phyloP scores from a whole-genome alignment of 2,329 filamentous ascomycete genomes.

The Aspergillus sp. region DNA sequence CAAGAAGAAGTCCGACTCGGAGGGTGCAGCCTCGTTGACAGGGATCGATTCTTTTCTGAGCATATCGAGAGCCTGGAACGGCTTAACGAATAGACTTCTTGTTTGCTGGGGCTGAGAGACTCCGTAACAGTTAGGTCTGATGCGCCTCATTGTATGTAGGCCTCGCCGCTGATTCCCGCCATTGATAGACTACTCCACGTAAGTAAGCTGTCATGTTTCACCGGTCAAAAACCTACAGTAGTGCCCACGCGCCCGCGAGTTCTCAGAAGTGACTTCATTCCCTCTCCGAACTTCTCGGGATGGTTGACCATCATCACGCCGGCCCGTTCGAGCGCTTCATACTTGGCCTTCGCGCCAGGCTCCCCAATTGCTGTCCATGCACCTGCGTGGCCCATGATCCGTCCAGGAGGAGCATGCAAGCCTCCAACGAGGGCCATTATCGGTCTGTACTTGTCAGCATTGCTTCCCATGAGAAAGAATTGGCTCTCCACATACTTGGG shows the following conservation, averaged over 20 bases:
- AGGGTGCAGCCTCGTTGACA: constrained; percentile 40
- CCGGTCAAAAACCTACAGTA: constrained; percentile 21
- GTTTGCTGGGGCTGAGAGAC: constrained; percentile 7
- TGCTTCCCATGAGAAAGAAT: not conserved
- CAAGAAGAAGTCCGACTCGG: constrained; percentile 53
- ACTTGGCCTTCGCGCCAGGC: constrained; percentile 65
- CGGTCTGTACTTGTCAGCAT: constrained; percentile 52
- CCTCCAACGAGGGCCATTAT: constrained; percentile 73
- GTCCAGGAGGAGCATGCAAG: constrained; percentile 61
- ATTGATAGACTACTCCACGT: constrained; percentile 20
- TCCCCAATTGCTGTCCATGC: constrained; percentile 70
- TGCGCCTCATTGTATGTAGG: constrained; percentile 51
- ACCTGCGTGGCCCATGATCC: constrained; percentile 78
- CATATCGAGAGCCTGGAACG: constrained; percentile 57
- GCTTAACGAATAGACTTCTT: constrained; percentile 58
- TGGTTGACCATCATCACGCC: constrained; percentile 73
- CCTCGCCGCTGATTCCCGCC: constrained; percentile 48
- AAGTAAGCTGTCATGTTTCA: not conserved
- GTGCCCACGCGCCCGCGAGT: constrained; percentile 33
- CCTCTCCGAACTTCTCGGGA: constrained; percentile 71
- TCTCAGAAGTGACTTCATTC: constrained; percentile 63
- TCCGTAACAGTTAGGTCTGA: constrained; percentile 16
- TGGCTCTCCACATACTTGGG: constrained; percentile 59
- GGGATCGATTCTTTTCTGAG: constrained; percentile 55
- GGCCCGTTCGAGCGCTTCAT: constrained; percentile 63